phyloP scores from a whole-genome alignment of 495 filamentous ascomycete species.

The Lindgomyces ingoldianus region DNA sequence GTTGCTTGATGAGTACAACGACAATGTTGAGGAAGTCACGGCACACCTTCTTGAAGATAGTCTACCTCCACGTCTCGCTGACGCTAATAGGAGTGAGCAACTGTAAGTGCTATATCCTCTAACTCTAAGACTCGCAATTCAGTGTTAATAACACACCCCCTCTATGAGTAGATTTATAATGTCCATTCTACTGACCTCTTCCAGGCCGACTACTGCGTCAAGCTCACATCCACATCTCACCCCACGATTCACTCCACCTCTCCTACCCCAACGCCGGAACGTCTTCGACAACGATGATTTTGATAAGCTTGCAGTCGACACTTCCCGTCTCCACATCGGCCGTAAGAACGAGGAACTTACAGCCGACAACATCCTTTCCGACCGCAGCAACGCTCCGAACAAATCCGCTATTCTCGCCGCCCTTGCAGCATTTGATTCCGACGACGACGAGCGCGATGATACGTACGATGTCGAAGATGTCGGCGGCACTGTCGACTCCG shows the following conservation, averaged over 20 bases:
- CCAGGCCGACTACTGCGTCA: constrained; percentile 40
- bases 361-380: constrained; percentile 62
- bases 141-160: background rate
- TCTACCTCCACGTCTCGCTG: constrained; percentile 63
- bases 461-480: constrained; percentile 93
- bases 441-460: constrained; percentile 96
- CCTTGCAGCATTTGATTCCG: constrained; percentile 85
- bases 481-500: constrained; percentile 75
- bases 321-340: constrained; percentile 72
- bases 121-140: background rate
- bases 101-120: constrained; percentile 46
- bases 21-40: constrained; percentile 77
- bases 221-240: constrained; percentile 38
- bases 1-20: constrained; percentile 74
- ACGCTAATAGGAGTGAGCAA: constrained; percentile 56
- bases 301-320: constrained; percentile 64
- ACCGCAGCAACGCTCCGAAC: constrained; percentile 57
- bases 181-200: constrained; percentile 27
- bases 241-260: constrained; percentile 49
- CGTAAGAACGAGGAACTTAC: constrained; percentile 63
- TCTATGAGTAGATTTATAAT: background rate
- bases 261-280: constrained; percentile 57
- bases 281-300: constrained; percentile 80
- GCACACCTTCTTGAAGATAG: constrained; percentile 82
- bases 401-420: constrained; percentile 92